phyloP scores from a whole-genome alignment of 1,284 basidiomycete genomes.

The Ganoderma sp. region DNA sequence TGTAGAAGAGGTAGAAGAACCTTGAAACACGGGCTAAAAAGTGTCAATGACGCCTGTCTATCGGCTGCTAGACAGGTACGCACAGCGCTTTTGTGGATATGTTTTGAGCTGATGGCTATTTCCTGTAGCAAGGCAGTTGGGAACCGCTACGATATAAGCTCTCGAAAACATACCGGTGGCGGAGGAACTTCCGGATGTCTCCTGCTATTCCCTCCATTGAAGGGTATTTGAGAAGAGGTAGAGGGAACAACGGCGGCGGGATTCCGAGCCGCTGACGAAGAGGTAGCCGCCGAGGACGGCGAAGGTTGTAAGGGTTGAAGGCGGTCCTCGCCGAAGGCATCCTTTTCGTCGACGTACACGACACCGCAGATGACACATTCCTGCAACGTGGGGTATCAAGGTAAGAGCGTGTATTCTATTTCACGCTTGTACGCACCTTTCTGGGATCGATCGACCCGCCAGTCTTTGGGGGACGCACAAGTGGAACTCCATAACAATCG shows the following conservation, averaged over 20 bases:
- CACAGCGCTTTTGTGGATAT: neutral
- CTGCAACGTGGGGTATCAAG: constrained; percentile 44
- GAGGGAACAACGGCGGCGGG: neutral
- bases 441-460: constrained; percentile 64
- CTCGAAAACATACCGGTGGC: constrained; percentile 9
- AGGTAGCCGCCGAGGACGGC: constrained; percentile 15
- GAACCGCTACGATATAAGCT: neutral
- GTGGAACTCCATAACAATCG: constrained; percentile 73
- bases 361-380: constrained; percentile 79
- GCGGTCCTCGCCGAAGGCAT: constrained; percentile 55
- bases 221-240: neutral
- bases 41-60: constrained; percentile 8
- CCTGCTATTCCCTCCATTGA: constrained; percentile 22
- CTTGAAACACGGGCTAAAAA: constrained; percentile 23
- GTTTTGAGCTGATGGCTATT: too few relatives aligned
- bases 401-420: neutral
- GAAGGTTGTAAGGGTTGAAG: constrained; percentile 45
- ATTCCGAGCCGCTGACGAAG: constrained; percentile 5
- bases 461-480: constrained; percentile 73
- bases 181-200: constrained; percentile 5
- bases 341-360: constrained; percentile 61
- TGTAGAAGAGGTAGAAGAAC: constrained; percentile 37
- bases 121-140: neutral
- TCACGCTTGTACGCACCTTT: constrained; percentile 53
- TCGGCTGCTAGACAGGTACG: constrained; percentile 10